phyloP scores from a whole-genome alignment of 2,329 filamentous ascomycete species.

The Fusarium albidum region DNA sequence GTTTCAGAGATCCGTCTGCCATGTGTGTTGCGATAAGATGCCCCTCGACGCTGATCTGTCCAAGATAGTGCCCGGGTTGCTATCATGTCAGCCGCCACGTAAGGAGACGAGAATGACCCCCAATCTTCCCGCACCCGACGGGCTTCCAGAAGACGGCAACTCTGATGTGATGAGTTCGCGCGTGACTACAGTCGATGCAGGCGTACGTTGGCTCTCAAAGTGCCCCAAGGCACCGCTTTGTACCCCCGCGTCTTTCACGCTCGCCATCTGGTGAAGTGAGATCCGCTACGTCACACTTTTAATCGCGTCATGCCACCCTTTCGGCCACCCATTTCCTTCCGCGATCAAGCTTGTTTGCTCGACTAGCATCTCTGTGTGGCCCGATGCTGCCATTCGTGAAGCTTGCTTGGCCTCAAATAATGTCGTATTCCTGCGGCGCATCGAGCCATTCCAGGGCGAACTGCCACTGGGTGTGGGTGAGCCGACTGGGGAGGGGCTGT shows the following conservation, averaged over 20 bases:
- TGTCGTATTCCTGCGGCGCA: slow-evolving; percentile 1
- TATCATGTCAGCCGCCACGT: slow-evolving; percentile 15
- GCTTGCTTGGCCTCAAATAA: neutral
- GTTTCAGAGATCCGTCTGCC: slow-evolving; percentile 4
- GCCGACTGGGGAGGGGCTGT: slow-evolving; percentile 5
- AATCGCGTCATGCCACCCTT: slow-evolving; percentile 32
- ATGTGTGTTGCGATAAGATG: slow-evolving; percentile 6
- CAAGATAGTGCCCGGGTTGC: slow-evolving; percentile 8
- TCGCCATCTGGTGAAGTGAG: slow-evolving; percentile 14
- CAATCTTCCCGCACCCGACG: slow-evolving; percentile 4
- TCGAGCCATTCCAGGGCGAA: neutral
- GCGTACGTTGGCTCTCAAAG: slow-evolving; percentile 4
- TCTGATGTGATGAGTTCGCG: slow-evolving; percentile 3
- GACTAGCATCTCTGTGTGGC: neutral
- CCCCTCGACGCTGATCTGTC: slow-evolving; percentile 4
- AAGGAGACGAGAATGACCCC: neutral
- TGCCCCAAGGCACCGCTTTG: slow-evolving; percentile 12
- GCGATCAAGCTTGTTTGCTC: slow-evolving; percentile 18
- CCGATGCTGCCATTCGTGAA: slow-evolving; percentile 4
- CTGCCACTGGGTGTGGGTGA: neutral
- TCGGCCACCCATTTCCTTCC: slow-evolving; percentile 21
- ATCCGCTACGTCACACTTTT: slow-evolving; percentile 38
- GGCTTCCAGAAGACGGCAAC: slow-evolving; percentile 19
- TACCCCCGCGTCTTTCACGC: slow-evolving; percentile 27
- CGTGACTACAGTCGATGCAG: slow-evolving; percentile 18